These are phyloP conservation scores for Medicago arabica DNA, from an alignment of 306 rosid genomes.

Conservation along the genomic window DNA sequence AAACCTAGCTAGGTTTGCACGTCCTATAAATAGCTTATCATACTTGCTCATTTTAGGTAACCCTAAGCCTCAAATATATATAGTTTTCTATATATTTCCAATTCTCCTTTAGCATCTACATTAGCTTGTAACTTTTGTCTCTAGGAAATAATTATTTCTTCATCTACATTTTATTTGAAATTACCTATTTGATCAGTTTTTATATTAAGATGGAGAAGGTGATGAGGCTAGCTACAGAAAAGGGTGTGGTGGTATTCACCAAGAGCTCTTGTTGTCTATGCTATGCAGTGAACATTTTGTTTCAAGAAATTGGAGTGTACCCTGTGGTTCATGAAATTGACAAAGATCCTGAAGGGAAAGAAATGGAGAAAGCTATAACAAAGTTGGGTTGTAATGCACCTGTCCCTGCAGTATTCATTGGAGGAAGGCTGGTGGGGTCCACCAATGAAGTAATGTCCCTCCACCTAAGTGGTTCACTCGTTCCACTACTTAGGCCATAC, in stretches of 20 bases:
- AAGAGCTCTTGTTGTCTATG: conserved; percentile 97
- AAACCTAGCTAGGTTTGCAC: conserved; percentile 19
- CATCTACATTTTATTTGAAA: background rate
- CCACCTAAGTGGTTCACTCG: conserved; percentile 78
- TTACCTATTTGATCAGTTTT: background rate
- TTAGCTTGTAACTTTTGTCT: too few species aligned
- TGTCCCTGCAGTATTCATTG: conserved; percentile 93
- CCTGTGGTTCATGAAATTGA: conserved; percentile 80
- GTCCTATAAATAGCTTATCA: conserved; percentile 77
- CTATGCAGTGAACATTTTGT: conserved; percentile 80
- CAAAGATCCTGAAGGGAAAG: conserved; percentile 80
- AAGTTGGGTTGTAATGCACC: conserved; percentile 78
- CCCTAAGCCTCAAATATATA: conserved; percentile 50
- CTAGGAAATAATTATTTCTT: too few species aligned
- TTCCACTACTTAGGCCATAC: conserved; percentile 57
- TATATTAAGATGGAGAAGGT: conserved; percentile 73
- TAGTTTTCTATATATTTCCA: conserved; percentile 38
- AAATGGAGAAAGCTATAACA: conserved; percentile 82
- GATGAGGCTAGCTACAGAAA: conserved; percentile 69
- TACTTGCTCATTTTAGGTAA: conserved; percentile 57
- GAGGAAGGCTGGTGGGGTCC: conserved; percentile 87
- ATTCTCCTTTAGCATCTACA: conserved; percentile 17
- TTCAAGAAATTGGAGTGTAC: conserved; percentile 69
- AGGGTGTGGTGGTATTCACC: conserved; percentile 88
- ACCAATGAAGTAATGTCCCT: conserved; percentile 99